Evolutionary conservation across 208 protist species (phyloP), one percentile per base, ranked within the genome.

Genomic region (Trypanosomatidae sp.): DNA sequence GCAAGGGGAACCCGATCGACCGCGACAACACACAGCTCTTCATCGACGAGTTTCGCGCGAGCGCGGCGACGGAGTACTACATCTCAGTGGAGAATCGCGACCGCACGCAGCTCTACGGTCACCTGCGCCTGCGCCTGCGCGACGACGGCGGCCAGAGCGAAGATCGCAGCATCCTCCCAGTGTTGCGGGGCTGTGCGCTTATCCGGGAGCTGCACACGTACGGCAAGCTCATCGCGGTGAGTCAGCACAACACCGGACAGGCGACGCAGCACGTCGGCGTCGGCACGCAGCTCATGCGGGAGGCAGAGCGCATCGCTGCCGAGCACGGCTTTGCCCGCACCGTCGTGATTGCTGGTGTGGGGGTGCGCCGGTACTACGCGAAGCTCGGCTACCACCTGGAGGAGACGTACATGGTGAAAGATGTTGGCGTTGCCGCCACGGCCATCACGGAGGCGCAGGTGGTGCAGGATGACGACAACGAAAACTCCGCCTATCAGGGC

Each of bases 191-290:
- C 43, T 89, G 84, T 66, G 98, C 98, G 3, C 90, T 99, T 25
- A 98, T 99, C 25, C 97, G 99, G 55, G 99, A 99, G 83, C 86
- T 99, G 66, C 99, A 99, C 84, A 99, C 99, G 1, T 99, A 98
- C 77, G 97, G 95, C 2, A 85, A 84, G 59, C 83, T 97, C 13
- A 75, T 97, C 43, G 90, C 92, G 1, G 89, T 94, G 43, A 82
- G 73, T 49, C 71, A 84, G 47, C 77, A 77, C 41, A 95, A 95
- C 74, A 96, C 97, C 53, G 95, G 93, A 3, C 81, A 83, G 46
- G 97, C 95, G 81, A 96, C 99, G 36, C 99, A 99, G 87, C 98
- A 99, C 85, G 89, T 98, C 66, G 99, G 99, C 41, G 99, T 98
- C 62, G 99, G 99, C 43, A 98, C 97, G 47, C 82, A 98, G 58